These are phyloP conservation scores for Lactarius tabidus DNA, from an alignment of 768 basidiomycete genomes.

Conservation along the genomic window DNA sequence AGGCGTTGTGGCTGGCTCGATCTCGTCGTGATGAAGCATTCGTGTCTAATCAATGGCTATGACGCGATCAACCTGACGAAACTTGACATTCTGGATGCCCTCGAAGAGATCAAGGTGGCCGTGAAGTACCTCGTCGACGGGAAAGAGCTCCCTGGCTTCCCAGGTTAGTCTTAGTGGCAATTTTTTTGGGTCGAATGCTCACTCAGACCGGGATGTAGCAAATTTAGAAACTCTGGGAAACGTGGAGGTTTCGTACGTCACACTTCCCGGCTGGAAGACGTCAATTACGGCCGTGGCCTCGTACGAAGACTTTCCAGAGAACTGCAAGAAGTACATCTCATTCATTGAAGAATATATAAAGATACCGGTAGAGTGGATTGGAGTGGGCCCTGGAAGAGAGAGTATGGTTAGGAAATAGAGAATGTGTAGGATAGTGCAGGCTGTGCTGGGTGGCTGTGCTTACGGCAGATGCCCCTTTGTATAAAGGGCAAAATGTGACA, in stretches of 20 bases:
- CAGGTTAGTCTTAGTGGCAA: conserved; percentile 51
- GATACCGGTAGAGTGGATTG: conserved; percentile 86
- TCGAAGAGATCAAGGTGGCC: conserved; percentile 85
- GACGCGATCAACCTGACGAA: conserved; percentile 93
- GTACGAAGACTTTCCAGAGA: conserved; percentile 75
- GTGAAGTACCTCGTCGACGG: conserved; percentile 77
- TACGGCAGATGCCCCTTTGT: conserved; percentile 29
- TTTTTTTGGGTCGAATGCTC: background rate
- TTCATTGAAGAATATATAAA: conserved; percentile 77
- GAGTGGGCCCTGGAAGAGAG: conserved; percentile 83
- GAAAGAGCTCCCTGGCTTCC: conserved; percentile 77
- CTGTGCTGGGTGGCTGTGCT: conserved; percentile 14
- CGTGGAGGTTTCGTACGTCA: conserved; percentile 84
- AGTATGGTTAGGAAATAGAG: conserved; percentile 53
- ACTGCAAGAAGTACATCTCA: conserved; percentile 80
- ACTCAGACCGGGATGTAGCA: conserved; percentile 43
- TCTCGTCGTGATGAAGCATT: conserved; percentile 90
- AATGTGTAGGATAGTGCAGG: background rate
- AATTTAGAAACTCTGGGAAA: conserved; percentile 76
- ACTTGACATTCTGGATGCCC: conserved; percentile 83
- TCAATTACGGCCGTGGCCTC: conserved; percentile 59
- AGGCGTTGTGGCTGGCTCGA: conserved; percentile 98
- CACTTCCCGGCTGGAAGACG: conserved; percentile 87
- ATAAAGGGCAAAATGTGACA: conserved; percentile 34
- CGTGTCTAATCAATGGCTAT: conserved; percentile 93